Evolutionary conservation across 805 yeast genomes (phyloP).

Genomic region (Lipomyces orientalis): DNA sequence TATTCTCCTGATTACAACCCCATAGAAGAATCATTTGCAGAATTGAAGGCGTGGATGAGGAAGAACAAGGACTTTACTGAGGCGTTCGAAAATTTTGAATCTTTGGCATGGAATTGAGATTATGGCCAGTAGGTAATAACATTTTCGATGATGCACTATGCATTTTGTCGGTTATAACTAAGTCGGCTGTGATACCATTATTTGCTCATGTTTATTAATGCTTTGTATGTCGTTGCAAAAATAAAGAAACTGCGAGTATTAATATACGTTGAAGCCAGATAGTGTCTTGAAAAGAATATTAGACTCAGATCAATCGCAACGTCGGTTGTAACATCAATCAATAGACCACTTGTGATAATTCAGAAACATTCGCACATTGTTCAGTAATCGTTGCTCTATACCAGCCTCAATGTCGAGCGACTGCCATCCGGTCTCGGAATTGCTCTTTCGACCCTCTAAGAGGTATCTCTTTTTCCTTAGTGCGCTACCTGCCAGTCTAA

Average conservation of each 20-base stretch:
- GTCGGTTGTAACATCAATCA: background rate
- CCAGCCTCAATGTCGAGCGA: background rate
- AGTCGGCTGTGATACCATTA: too few species aligned
- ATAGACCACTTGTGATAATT: background rate
- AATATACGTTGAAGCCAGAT: background rate
- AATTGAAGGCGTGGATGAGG: background rate
- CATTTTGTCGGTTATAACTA: background rate
- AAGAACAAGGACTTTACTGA: background rate
- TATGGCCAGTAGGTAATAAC: too few species aligned
- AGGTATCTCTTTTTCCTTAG: background rate
- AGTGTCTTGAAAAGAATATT: background rate
- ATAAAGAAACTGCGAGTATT: background rate
- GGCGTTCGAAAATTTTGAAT: background rate
- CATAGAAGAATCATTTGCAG: background rate
- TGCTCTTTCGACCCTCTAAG: background rate
- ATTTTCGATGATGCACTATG: background rate
- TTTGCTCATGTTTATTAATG: too few species aligned
- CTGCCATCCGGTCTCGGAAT: background rate
- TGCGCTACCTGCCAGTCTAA: too few species aligned
- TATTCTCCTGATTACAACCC: background rate
- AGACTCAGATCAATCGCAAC: background rate
- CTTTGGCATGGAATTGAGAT: constrained; percentile 6
- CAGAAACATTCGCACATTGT: too few species aligned
- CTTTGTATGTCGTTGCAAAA: too few species aligned
- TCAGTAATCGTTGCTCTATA: background rate